Conservation (phyloP, 176 grass and related monocot genomes). For the Bothriochloa decipiens region DNA sequence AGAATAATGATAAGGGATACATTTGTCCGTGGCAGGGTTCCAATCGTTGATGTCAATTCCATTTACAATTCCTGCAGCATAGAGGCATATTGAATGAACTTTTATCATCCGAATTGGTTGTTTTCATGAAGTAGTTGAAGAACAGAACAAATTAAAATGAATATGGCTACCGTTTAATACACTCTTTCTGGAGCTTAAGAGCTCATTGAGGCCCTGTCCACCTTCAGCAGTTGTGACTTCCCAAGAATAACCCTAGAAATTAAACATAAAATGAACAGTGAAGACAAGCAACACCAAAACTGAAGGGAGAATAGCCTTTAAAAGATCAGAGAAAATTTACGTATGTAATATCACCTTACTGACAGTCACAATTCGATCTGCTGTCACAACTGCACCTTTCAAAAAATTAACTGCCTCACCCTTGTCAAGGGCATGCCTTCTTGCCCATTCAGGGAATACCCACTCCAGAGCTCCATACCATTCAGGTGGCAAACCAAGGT, state of each 20-base stretch:
- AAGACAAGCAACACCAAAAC: not conserved
- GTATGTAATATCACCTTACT: slow-evolving; percentile 68
- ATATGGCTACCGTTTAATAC: slow-evolving; percentile 76
- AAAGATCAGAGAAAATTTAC: not conserved
- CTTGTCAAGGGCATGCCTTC: slow-evolving; percentile 89
- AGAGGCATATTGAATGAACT: slow-evolving; percentile 20
- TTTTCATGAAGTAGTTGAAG: slow-evolving; percentile 27
- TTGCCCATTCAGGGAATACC: slow-evolving; percentile 94
- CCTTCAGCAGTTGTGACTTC: slow-evolving; percentile 96
- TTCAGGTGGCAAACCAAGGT: slow-evolving; percentile 77
- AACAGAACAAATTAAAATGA: slow-evolving; percentile 33
- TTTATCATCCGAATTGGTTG: slow-evolving; percentile 16
- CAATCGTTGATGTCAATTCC: slow-evolving; percentile 91
- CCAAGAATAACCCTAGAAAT: slow-evolving; percentile 92
- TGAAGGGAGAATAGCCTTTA: not conserved
- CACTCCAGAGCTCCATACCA: slow-evolving; percentile 98
- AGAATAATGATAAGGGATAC: slow-evolving; percentile 81
- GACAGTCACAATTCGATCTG: slow-evolving; percentile 90
- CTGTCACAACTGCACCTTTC: slow-evolving; percentile 92
- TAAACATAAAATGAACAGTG: slow-evolving; percentile 21
- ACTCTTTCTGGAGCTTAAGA: slow-evolving; percentile 78
- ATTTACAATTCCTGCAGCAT: slow-evolving; percentile 82
- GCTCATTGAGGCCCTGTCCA: slow-evolving; percentile 88
- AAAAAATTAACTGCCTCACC: slow-evolving; percentile 94
- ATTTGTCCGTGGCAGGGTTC: slow-evolving; percentile 74